Evolutionary conservation across 1,284 basidiomycete genomes (phyloP), one percentile per base, ranked within the genome.

Genomic region (Calocybe gambosa): DNA sequence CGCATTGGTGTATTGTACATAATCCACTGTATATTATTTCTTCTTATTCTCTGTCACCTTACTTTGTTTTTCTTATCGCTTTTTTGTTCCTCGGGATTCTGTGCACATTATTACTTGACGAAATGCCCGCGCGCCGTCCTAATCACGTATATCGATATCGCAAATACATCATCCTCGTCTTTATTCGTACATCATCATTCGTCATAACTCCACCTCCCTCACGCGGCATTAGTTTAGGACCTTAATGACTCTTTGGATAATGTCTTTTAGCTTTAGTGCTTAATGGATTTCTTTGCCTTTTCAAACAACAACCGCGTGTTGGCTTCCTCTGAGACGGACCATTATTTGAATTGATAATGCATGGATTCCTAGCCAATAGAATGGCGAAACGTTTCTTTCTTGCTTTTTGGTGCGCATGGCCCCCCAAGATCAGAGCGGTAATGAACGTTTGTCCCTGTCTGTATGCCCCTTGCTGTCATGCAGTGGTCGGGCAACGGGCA

Each of bases 121-220:
- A 44, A 39, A 19, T n/a, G 21, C 42, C 45, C 40, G 47, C 40
- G 47, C 50, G 46, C 21, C 41, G 43, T 49, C 50, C 42, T 51
- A 49, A 49, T 51, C 31, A 34, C n/a, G 28, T 29, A 29, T n/a
- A 34, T 16, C 31, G 5, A 15, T 34, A 34, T 34, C 37, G 18
- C 13, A 16, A 19, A 5, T 34, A 39, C 37, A 20, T 19, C n/a
- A 35, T 34, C 35, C 36, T 19, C n/a, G n/a, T n/a, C n/a, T 39
- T 12, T 34, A 34, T 16, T 34, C 31, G 28, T 15, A 42, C 25
- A 44, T 35, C 21, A 23, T 23, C 21, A 23, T 23, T n/a, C 41
- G 35, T 39, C 41, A 39, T 18, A 50, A 39, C 31, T 38, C 13
- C 31, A 48, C 39, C 20, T n/a, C 31, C 37, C 33, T 16, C 47